Base-by-base conservation (phyloP, 805 yeast genomes). In the Alloascoidea hylecoeti region DNA sequence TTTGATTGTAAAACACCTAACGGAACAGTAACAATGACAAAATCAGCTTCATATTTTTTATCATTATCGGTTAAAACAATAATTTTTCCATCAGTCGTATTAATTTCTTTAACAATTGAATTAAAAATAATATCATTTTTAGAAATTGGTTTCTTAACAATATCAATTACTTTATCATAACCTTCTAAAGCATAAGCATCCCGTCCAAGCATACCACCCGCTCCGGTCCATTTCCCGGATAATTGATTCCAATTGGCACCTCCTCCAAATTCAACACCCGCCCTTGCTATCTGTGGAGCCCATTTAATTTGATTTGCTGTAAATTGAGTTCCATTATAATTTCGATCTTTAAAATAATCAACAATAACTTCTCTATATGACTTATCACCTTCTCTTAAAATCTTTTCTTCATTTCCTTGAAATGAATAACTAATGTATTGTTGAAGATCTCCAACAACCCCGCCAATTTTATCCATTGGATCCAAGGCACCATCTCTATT, bases 21-120 rank as follows among this genome's bases (percentile, higher is more conserved):
- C 0, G 96, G 95, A 3, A 83, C 73, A 0, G 95, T 75, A 4
- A 83, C 80, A 12, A 86, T 64, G 18, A 73, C 60, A 49, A 72
- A 79, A 36, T 80, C 75, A 18, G 75, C 64, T 2, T 45, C 44
- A 23, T 61, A 53, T 2, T 43, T 39, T 2, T 66, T 64, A 4
- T 52, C 45, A 1, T 43, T 48, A 5, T 44, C 44, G 1, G 30
- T 23, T 23, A 23, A 23, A n/a, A 23, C 30, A 9, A 9, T 23
- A 23, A 23, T 23, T 23, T n/a, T 23, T 9, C 13, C 13, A 9
- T n/a, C 30, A 23, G 30, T 9, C 9, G 30, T 23, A 23, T 23
- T n/a, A 9, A 23, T 23, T 9, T 9, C 9, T 23, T 23, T 23
- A n/a, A 23, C 30, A 9, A n/a, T n/a, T 16, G 68, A 51, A 3